phyloP scores from a whole-genome alignment of 2,329 filamentous ascomycete genomes.

The Paramyrothecium sp. region DNA sequence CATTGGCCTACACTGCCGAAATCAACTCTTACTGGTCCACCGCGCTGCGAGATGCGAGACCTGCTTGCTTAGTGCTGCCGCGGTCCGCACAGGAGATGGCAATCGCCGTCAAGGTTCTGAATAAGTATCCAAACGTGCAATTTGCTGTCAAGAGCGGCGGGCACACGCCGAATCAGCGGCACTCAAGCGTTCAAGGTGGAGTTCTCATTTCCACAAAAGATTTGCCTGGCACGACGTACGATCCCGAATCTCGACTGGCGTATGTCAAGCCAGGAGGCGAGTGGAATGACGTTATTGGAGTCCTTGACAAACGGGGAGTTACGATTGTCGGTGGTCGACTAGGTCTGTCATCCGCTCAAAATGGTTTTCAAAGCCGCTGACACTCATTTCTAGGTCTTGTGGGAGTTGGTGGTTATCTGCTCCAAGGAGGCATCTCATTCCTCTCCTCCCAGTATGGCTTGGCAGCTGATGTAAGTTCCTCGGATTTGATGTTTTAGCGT shows the following conservation, averaged over 20 bases:
- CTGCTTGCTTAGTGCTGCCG: conserved; percentile 34
- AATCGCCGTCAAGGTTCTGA: conserved; percentile 26
- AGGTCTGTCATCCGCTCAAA: conserved; percentile 7
- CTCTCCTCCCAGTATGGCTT: conserved; percentile 23
- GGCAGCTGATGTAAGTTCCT: conserved; percentile 21
- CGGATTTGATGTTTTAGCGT: no score
- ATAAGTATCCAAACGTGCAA: conserved; percentile 23
- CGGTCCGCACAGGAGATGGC: conserved; percentile 28
- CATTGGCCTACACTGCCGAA: background rate
- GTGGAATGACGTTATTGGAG: conserved; percentile 35
- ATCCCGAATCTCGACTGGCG: conserved; percentile 27
- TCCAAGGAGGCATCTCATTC: conserved; percentile 26
- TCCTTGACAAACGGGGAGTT: conserved; percentile 29
- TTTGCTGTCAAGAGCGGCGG: conserved; percentile 38
- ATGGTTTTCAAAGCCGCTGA: background rate
- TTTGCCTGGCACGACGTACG: conserved; percentile 30
- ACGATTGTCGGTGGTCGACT: conserved; percentile 29
- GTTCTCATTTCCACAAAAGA: conserved; percentile 33
- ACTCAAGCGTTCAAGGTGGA: conserved; percentile 30
- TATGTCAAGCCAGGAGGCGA: conserved; percentile 35
- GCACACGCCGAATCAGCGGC: conserved; percentile 33
- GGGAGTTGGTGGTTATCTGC: conserved; percentile 22
- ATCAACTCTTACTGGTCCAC: conserved; percentile 29
- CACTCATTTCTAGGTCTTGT: conserved; percentile 15
- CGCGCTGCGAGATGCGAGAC: conserved; percentile 24